A percentile compares a stretch with the other conserved stretches of the same genome.
Evolutionary conservation across 2,329 filamentous ascomycete species (phyloP).

Genomic region (Curvularia sp.): DNA sequence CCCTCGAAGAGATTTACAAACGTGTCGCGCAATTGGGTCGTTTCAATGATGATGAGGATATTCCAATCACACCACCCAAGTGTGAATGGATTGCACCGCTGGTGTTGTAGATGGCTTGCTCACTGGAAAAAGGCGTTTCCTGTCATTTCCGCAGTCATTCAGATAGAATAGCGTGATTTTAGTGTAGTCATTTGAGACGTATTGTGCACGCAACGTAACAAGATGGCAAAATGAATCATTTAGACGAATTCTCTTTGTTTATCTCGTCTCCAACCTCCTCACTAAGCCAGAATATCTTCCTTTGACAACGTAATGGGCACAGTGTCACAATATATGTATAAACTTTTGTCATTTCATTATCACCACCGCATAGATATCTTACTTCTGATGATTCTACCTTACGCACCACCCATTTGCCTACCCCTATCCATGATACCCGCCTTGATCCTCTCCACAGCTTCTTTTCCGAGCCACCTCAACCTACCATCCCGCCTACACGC

Average conservation of each 20-base stretch:
- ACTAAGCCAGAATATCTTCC: neutral
- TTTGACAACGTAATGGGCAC: neutral
- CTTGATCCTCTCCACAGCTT: conserved; percentile 63
- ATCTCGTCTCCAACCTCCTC: neutral
- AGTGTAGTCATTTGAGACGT: neutral
- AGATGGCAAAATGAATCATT: neutral
- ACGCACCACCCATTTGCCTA: conserved; percentile 26
- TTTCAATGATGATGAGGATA: conserved; percentile 72
- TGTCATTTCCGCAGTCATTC: neutral
- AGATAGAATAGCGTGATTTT: neutral
- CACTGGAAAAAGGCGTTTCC: neutral
- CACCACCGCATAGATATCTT: neutral
- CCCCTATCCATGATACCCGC: conserved; percentile 56
- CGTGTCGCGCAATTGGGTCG: conserved; percentile 68
- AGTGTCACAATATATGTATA: neutral
- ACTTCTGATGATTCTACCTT: neutral
- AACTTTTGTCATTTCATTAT: neutral
- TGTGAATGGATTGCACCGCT: conserved; percentile 63
- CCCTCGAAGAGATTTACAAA: conserved; percentile 67
- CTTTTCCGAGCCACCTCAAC: conserved; percentile 62
- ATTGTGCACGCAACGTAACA: neutral
- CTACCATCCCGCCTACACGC: conserved; percentile 44
- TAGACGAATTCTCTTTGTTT: neutral
- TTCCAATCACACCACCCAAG: conserved; percentile 80
- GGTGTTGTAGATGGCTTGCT: neutral